phyloP scores from a whole-genome alignment of 2,329 filamentous ascomycete species.

The Ambrosiella beaveri region DNA sequence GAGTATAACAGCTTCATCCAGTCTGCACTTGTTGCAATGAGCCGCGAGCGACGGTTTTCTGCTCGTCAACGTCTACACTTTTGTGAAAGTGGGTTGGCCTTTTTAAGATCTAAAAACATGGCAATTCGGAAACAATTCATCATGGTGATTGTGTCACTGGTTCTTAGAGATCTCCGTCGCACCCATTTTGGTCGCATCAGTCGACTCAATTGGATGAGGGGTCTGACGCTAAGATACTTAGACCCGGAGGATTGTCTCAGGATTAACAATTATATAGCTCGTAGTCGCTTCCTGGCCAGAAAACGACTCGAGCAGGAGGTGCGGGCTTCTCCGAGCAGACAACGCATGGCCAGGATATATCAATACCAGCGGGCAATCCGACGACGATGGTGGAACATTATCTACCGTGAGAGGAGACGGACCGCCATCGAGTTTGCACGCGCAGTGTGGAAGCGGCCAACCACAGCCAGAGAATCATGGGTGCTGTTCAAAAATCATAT shows the following conservation, averaged over 20 bases:
- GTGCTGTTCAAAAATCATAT: slow-evolving; percentile 10
- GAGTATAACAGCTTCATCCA: slow-evolving; percentile 9
- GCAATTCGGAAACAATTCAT: slow-evolving; percentile 18
- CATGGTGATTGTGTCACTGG: slow-evolving; percentile 16
- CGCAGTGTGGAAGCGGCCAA: slow-evolving; percentile 3
- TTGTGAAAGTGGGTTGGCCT: slow-evolving; percentile 17
- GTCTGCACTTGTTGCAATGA: slow-evolving; percentile 1
- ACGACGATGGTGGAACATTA: not conserved
- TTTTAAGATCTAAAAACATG: slow-evolving; percentile 16
- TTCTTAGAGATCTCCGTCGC: slow-evolving; percentile 21
- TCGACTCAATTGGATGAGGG: slow-evolving; percentile 19
- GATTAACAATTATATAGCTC: not conserved
- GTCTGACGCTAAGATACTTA: slow-evolving; percentile 15
- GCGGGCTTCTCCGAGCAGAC: too few relatives aligned
- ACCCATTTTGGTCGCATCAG: slow-evolving; percentile 20
- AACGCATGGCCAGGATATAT: too few relatives aligned
- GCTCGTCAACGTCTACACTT: slow-evolving; percentile 16
- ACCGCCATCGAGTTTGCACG: slow-evolving; percentile 6
- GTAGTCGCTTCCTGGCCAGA: not conserved
- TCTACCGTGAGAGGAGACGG: not conserved
- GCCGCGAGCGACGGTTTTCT: slow-evolving; percentile 16
- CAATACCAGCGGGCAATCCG: too few relatives aligned
- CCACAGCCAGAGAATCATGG: slow-evolving; percentile 3
- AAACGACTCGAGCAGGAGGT: too few relatives aligned
- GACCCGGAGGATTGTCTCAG: not conserved